These are phyloP conservation scores for Capronia epimyces DNA, from an alignment of 2,329 filamentous ascomycete species.

Conservation along the genomic window DNA sequence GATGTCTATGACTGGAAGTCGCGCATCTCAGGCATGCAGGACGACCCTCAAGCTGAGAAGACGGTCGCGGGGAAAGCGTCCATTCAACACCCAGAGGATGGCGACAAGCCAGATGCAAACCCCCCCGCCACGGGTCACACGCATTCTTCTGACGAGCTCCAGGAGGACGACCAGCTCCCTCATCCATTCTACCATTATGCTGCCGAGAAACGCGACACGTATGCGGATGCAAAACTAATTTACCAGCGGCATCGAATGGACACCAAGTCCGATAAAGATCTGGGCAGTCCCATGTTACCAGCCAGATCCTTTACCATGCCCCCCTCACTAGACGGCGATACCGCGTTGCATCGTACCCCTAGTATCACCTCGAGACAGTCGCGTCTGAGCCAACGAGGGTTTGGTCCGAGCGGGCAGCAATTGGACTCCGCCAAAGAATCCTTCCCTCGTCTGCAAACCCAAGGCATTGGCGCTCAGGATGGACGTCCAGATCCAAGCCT, in stretches of 20 bases:
- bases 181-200: slow-evolving; percentile 83
- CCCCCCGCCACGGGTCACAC: slow-evolving; percentile 12
- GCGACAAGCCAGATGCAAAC: slow-evolving; percentile 10
- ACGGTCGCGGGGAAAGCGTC: slow-evolving; percentile 5
- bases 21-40: slow-evolving; percentile 16
- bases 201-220: slow-evolving; percentile 88
- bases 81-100: slow-evolving; percentile 7
- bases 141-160: slow-evolving; percentile 23
- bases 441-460: slow-evolving; percentile 23
- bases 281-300: slow-evolving; percentile 31
- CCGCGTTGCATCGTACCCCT: slow-evolving; percentile 25
- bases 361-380: slow-evolving; percentile 28
- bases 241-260: slow-evolving; percentile 80
- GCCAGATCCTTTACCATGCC: slow-evolving; percentile 33
- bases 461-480: slow-evolving; percentile 13
- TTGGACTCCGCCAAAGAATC: slow-evolving; percentile 18
- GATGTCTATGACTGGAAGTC: slow-evolving; percentile 25
- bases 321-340: slow-evolving; percentile 17
- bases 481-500: slow-evolving; percentile 26
- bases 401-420: slow-evolving; percentile 9
- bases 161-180: slow-evolving; percentile 21
- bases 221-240: slow-evolving; percentile 90
- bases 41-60: slow-evolving; percentile 13
- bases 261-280: slow-evolving; percentile 35
- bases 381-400: slow-evolving; percentile 24